Evolutionary conservation across 805 yeast genomes (phyloP).

Genomic region (Martiniozyma abietophila): DNA sequence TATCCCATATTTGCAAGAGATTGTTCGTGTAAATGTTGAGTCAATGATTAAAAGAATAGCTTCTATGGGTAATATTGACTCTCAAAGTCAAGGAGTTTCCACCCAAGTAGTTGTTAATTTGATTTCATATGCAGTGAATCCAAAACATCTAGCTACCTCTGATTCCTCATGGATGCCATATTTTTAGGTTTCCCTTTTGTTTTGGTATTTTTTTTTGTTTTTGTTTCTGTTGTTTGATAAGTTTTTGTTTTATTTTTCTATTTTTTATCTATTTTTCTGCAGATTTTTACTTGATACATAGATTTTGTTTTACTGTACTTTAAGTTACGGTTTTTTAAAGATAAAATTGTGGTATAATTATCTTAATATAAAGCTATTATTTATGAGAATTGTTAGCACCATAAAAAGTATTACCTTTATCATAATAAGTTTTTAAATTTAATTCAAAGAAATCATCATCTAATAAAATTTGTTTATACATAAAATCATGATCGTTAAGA

Average conservation of each 20-base stretch:
- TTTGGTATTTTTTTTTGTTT: background rate
- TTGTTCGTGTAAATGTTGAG: constrained; percentile 83
- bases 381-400: background rate
- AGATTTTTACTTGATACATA: constrained; percentile 3
- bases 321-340: background rate
- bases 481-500: constrained; percentile 3
- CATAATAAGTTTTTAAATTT: constrained; percentile 13
- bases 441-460: constrained; percentile 17
- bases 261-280: constrained; percentile 1
- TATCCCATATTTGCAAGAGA: constrained; percentile 64
- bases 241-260: constrained; percentile 1
- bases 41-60: constrained; percentile 69
- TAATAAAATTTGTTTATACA: constrained; percentile 4
- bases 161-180: constrained; percentile 96
- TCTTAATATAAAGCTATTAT: no score
- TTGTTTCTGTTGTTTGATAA: background rate
- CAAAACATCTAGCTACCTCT: constrained; percentile 82
- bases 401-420: background rate
- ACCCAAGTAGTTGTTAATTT: constrained; percentile 86
- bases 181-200: constrained; percentile 31
- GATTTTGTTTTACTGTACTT: constrained; percentile 1
- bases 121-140: constrained; percentile 91
- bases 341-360: background rate
- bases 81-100: constrained; percentile 60
- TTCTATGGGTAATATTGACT: constrained; percentile 50